phyloP scores from a whole-genome alignment of 2,329 filamentous ascomycete species.

The Epichloe amarillans region DNA sequence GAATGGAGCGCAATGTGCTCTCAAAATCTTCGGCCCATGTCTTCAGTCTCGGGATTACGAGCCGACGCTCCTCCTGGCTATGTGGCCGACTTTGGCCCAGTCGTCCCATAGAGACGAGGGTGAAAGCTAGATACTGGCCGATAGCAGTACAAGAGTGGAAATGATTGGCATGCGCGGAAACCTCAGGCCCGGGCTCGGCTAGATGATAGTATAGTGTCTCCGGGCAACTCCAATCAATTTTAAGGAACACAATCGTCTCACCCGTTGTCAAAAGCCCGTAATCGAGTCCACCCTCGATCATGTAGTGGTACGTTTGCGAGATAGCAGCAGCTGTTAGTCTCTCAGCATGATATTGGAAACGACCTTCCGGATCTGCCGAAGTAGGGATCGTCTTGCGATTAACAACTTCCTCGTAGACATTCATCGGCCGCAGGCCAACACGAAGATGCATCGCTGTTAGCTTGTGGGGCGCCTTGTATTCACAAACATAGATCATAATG shows the following conservation, averaged over 20 bases:
- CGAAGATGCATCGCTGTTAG: constrained; percentile 28
- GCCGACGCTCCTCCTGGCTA: background rate
- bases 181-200: constrained; percentile 14
- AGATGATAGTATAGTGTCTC: constrained; percentile 19
- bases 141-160: constrained; percentile 14
- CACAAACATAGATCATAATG: constrained; percentile 19
- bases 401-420: constrained; percentile 25
- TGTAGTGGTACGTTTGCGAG: constrained; percentile 35
- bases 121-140: constrained; percentile 16
- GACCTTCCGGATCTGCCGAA: constrained; percentile 15
- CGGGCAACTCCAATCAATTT: constrained; percentile 17
- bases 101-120: constrained; percentile 14
- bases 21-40: constrained; percentile 14
- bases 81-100: background rate
- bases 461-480: constrained; percentile 37
- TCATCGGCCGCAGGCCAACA: constrained; percentile 26
- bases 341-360: constrained; percentile 22
- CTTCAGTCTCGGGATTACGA: background rate
- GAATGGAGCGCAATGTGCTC: constrained; percentile 11
- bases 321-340: constrained; percentile 28
- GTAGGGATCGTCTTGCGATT: constrained; percentile 6
- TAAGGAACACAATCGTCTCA: constrained; percentile 30
- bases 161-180: constrained; percentile 8
- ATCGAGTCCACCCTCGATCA: constrained; percentile 31
- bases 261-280: constrained; percentile 29